Evolutionary conservation across 345 rosid genomes (phyloP).

Genomic region (Populus ilicifolia): DNA sequence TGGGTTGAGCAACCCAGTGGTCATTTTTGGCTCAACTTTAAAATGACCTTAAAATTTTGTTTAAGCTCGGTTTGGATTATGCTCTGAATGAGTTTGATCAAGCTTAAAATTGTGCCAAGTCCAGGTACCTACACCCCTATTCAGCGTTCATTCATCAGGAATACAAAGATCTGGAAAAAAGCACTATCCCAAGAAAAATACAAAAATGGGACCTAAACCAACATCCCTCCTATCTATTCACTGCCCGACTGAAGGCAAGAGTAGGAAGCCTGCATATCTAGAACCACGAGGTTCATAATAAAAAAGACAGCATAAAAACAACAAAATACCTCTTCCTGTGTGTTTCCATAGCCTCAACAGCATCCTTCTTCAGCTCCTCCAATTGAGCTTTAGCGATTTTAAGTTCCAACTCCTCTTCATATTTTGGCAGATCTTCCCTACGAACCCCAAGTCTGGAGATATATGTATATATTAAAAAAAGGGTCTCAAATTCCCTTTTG

Average conservation of each 20-base stretch:
- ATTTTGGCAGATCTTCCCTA: constrained; percentile 86
- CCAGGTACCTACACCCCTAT: background rate
- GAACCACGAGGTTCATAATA: background rate
- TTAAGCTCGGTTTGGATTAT: background rate
- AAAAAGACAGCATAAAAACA: background rate
- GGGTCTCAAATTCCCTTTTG: background rate
- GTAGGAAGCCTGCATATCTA: background rate
- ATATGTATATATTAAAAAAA: background rate
- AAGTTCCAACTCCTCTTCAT: constrained; percentile 73
- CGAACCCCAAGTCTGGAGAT: constrained; percentile 69
- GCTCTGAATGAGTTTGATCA: background rate
- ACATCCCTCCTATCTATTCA: background rate
- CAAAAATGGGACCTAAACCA: background rate
- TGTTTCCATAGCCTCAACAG: constrained; percentile 89
- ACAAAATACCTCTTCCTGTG: constrained; percentile 73
- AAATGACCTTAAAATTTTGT: background rate
- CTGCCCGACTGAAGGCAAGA: background rate
- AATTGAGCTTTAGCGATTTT: constrained; percentile 82
- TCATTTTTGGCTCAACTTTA: background rate
- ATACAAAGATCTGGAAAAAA: background rate
- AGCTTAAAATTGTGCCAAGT: background rate
- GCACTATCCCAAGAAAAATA: background rate
- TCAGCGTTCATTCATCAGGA: background rate
- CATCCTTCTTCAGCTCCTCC: constrained; percentile 86
- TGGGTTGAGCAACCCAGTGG: background rate